Conservation (phyloP, 2,329 filamentous ascomycete species). For the Graphilbum sp. region DNA sequence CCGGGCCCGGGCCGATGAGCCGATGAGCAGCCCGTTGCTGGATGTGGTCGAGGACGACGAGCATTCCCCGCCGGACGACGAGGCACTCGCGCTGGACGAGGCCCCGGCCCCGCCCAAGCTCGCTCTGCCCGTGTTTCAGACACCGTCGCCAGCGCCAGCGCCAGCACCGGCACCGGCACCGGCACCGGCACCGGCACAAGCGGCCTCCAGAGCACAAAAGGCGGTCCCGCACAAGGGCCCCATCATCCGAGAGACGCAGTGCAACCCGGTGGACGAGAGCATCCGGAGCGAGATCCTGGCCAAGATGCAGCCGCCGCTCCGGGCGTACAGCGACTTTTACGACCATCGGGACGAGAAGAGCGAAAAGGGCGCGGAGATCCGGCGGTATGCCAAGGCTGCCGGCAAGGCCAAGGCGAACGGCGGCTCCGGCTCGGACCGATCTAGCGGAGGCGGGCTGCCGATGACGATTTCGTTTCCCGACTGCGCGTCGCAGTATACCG, state of each 20-base stretch:
- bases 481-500: conserved; percentile 49
- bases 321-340: conserved; percentile 62
- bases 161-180: too few species aligned
- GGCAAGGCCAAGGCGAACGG: conserved; percentile 32
- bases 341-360: conserved; percentile 50
- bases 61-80: conserved; percentile 1
- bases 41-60: conserved; percentile 28
- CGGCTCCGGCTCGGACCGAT: conserved; percentile 38
- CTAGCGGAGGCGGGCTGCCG: conserved; percentile 37
- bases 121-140: too few species aligned
- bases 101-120: too few species aligned
- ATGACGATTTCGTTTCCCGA: conserved; percentile 54
- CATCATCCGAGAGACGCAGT: conserved; percentile 67
- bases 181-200: too few species aligned
- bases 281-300: conserved; percentile 61
- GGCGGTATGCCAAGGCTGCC: conserved; percentile 59
- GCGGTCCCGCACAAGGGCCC: conserved; percentile 36
- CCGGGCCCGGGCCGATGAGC: too few species aligned
- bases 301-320: conserved; percentile 56
- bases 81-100: too few species aligned
- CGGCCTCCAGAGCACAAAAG: too few species aligned
- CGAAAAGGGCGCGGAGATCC: conserved; percentile 59
- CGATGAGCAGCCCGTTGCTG: conserved; percentile 40
- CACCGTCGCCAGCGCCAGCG: too few species aligned
- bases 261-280: conserved; percentile 73